Evolutionary conservation across 352 stramenopile genomes (phyloP).

Genomic region (Globisporangium alternatum): DNA sequence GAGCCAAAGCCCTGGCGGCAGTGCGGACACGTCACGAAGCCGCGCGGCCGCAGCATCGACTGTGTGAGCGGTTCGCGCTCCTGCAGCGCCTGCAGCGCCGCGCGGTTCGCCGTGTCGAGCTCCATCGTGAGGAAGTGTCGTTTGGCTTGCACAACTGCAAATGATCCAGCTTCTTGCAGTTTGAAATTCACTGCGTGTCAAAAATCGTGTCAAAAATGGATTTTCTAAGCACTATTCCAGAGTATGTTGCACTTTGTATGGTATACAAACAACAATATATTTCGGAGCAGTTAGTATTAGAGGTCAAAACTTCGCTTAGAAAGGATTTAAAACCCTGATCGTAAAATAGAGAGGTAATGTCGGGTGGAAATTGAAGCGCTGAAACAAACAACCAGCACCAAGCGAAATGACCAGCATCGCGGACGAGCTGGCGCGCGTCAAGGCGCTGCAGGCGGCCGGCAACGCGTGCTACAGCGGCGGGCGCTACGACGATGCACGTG

Average conservation of each 20-base stretch:
- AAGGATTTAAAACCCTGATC: too few species aligned
- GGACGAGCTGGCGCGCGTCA: slow-evolving; percentile 15
- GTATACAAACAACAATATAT: too few species aligned
- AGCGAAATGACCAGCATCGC: neutral
- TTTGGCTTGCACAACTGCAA: neutral
- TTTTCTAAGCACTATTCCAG: neutral
- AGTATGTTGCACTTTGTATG: too few species aligned
- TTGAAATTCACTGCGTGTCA: neutral
- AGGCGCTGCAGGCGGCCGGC: slow-evolving; percentile 38
- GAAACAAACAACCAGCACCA: neutral
- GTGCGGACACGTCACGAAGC: slow-evolving; percentile 42
- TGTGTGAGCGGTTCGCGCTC: slow-evolving; percentile 15
- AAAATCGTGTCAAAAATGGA: neutral
- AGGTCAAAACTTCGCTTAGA: too few species aligned
- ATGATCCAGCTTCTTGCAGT: neutral
- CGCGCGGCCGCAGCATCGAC: slow-evolving; percentile 16
- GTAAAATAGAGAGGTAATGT: too few species aligned
- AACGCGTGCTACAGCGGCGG: slow-evolving; percentile 55
- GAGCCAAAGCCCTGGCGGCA: slow-evolving; percentile 55
- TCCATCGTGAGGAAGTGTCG: neutral
- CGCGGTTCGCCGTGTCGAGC: slow-evolving; percentile 34
- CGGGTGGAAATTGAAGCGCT: too few species aligned
- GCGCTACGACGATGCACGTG: slow-evolving; percentile 54
- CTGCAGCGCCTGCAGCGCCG: slow-evolving; percentile 35
- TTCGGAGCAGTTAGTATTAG: too few species aligned